Evolutionary conservation across 176 grass and related monocot genomes (phyloP), one percentile per base, ranked within the genome.

Genomic region (Thalia dealbata): DNA sequence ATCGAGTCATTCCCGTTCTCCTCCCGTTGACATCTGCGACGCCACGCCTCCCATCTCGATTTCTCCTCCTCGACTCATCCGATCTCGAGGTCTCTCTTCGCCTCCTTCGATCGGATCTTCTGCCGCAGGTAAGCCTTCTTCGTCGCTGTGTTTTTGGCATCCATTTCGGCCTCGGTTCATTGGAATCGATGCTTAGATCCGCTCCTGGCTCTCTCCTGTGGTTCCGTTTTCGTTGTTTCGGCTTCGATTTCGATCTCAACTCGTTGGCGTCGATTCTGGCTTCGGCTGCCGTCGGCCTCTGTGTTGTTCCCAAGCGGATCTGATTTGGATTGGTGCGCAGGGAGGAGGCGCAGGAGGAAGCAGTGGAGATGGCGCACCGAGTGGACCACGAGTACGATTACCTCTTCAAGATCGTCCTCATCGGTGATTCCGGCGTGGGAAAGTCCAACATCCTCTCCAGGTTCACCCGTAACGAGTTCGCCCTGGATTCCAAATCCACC

Each of bases 401-500:
- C 81, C 81, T 87, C 18, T 62, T 54, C 24, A 67, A 55, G 62
- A 8, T 60, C 12, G n/a, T 23, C 28, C 61, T 56, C 13, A 75
- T 75, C 55, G 73, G 73, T 16, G 73, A 75, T n/a, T 75, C 73
- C 56, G 73, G 73, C 73, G 73, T 75, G 10, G 73, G 73, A 8
- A 75, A 75, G 46, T 75, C 18, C 69, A 30, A 69, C 23, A 69
- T 50, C 56, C 48, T 18, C 38, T 66, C 71, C 15, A 45, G 73
- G 22, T 76, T 76, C 52, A 63, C 70, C 14, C 83, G 86, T 54
- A 91, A 96, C 74, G 52, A 82, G 82, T 96, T 96, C 91, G 84
- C 83, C 76, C 82, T 96, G 61, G 88, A 96, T 68, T 96, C 91
- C 50, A 96, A 96, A 79, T 96, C 91, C 69, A 96, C 91, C 64